Evolutionary conservation across 1,284 basidiomycete genomes (phyloP).

Genomic region (Ceratobasidium sp.): DNA sequence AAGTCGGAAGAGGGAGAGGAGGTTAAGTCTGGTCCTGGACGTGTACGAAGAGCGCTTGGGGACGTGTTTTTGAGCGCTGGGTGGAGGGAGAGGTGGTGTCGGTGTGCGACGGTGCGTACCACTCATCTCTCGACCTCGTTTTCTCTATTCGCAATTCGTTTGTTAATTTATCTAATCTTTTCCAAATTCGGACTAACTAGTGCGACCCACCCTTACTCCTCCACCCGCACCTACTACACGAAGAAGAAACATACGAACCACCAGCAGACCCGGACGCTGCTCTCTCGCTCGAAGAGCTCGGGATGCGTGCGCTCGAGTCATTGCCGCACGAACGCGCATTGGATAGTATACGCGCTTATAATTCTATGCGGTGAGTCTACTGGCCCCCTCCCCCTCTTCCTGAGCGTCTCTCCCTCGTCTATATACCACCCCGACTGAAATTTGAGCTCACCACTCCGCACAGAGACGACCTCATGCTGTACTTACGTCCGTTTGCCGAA

Average conservation of each 20-base stretch:
- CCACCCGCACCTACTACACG: slow-evolving; percentile 66
- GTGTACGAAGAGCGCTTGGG: slow-evolving; percentile 58
- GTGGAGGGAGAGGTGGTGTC: slow-evolving; percentile 79
- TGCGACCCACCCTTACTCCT: slow-evolving; percentile 44
- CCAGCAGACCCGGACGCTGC: slow-evolving; percentile 84
- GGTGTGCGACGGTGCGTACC: slow-evolving; percentile 63
- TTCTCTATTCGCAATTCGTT: not conserved
- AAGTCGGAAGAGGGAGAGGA: slow-evolving; percentile 38
- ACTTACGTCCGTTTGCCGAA: slow-evolving; percentile 79
- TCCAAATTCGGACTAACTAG: slow-evolving; percentile 22
- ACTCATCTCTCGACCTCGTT: slow-evolving; percentile 10
- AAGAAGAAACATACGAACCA: slow-evolving; percentile 82
- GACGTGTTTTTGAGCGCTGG: slow-evolving; percentile 77
- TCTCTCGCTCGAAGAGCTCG: slow-evolving; percentile 78
- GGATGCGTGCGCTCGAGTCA: slow-evolving; percentile 73
- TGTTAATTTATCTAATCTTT: slow-evolving; percentile 56
- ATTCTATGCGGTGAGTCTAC: slow-evolving; percentile 71
- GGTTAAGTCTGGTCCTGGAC: not conserved
- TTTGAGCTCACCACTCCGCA: not conserved
- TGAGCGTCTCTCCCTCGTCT: slow-evolving; percentile 29
- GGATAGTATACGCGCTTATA: slow-evolving; percentile 82
- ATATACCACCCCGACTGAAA: not conserved
- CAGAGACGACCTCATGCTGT: slow-evolving; percentile 76
- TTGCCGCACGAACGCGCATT: slow-evolving; percentile 79
- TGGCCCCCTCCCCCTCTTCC: slow-evolving; percentile 18